Base-by-base conservation (phyloP, 2,329 filamentous ascomycete genomes). In the Calonectria ilicicola region DNA sequence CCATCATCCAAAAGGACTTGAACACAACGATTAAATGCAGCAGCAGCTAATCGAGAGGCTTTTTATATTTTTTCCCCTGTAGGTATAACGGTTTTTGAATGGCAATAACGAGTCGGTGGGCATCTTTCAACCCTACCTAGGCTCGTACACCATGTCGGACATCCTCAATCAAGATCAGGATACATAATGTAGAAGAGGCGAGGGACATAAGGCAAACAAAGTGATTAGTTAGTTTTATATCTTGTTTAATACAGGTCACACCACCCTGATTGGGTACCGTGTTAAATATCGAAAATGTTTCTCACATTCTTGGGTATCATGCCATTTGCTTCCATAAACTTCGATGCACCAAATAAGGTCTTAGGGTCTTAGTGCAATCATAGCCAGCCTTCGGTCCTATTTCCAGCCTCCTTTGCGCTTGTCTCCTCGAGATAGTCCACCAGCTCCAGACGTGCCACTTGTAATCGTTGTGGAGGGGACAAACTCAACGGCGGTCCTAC, bases 401-500 rank as follows among this genome's bases (percentile, higher is more conserved):
- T 80, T 81, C 83, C 83, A 83, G 19, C 80, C 80, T 35, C 83
- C 75, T 73, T 84, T 83, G 64, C 79, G 78, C 76, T 83, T 83
- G 75, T 84, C 80, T 23, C 77, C 76, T 67, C 76, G 80, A 49
- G 72, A 76, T 44, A 82, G 38, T 6, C 76, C 80, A 2, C 79
- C 80, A 15, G 72, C 51, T 14, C 72, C 67, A 1, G 77, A 66
- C 29, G 69, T 78, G 23, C 78, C 78, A n/a, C 73, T 74, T 5
- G 70, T 66, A 27, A 78, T 58, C 14, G 71, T 75, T n/a, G 75
- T 74, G 7, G 81, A 76, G 4, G 84, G 68, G 21, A 90, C 89
- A 82, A 91, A 91, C 19, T 89, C 88, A 1, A 91, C 82, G 1
- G 84, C 80, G 27, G 77, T 82, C 72, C 83, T 80, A 29, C 84